Evolutionary conservation across 2,329 filamentous ascomycete genomes (phyloP).

Genomic region (Colletotrichum zoysiae): DNA sequence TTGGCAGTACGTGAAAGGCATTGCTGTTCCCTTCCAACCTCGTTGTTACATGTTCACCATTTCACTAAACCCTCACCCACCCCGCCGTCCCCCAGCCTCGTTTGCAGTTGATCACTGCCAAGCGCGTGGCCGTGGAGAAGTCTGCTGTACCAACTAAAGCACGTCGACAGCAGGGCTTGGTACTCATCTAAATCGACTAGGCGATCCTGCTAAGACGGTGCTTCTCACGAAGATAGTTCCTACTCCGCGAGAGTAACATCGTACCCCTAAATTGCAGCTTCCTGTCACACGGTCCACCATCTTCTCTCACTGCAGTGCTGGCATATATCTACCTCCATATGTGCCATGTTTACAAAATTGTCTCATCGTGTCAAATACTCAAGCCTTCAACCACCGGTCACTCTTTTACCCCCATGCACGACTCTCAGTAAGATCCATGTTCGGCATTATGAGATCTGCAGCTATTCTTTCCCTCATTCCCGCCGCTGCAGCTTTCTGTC

Average conservation of each 20-base stretch:
- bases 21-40: slow-evolving; percentile 3
- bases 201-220: slow-evolving; percentile 33
- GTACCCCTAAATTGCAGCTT: slow-evolving; percentile 20
- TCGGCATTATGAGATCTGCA: slow-evolving; percentile 45
- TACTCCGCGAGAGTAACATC: slow-evolving; percentile 34
- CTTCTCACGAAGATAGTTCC: slow-evolving; percentile 18
- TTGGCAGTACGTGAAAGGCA: background rate
- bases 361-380: slow-evolving; percentile 14
- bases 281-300: slow-evolving; percentile 17
- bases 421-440: background rate
- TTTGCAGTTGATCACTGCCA: slow-evolving; percentile 31
- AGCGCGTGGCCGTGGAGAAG: slow-evolving; percentile 18
- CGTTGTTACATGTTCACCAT: slow-evolving; percentile 23
- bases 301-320: slow-evolving; percentile 18
- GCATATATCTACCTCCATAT: slow-evolving; percentile 35
- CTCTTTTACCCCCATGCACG: slow-evolving; percentile 11
- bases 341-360: slow-evolving; percentile 13
- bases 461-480: slow-evolving; percentile 42
- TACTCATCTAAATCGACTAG: slow-evolving; percentile 15
- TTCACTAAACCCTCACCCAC: background rate
- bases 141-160: slow-evolving; percentile 3
- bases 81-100: slow-evolving; percentile 18
- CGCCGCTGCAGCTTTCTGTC: slow-evolving; percentile 46
- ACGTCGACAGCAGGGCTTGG: slow-evolving; percentile 8
- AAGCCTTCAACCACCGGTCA: slow-evolving; percentile 18